Base-by-base conservation (phyloP, 1,284 basidiomycete genomes). In the Trametes polyzona region DNA sequence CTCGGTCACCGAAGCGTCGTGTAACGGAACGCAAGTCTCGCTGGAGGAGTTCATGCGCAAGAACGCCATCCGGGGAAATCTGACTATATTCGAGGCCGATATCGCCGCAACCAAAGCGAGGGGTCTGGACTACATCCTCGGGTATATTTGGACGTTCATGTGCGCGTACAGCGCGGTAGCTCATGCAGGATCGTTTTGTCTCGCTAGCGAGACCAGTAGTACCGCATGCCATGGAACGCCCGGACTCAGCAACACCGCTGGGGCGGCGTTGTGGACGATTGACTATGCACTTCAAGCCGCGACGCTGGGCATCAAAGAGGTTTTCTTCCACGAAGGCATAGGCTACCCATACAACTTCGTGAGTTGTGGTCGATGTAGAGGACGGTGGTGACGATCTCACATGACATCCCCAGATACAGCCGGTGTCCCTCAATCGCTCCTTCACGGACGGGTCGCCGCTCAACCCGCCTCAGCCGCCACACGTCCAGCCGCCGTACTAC, bases 221-320 rank as follows among this genome's bases (percentile, higher is more conserved):
- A 66, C 69, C 42, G 72, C 73, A 1, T 76, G 76, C 62, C 78
- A 76, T 75, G 88, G 88, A 54, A 81, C 84, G 9, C 84, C 87
- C 27, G 83, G 82, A 3, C 82, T 88, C 16, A 86, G 84, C 68
- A 86, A 90, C 65, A 82, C 83, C 1, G 88, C 83, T 10, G 88
- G 87, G 32, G 84, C 86, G 2, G 83, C 86, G 16, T 71, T 91
- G 23, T 90, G 88, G 88, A 76, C 78, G 1, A 72, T 88, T 55
- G 87, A 90, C 67, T 88, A 89, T 66, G 74, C 79, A 0, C 71
- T 91, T 6, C 85, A 74, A 54, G 73, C 75, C 1, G 73, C 76
- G 1, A 66, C 70, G 16, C 61, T 77, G 1, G 76, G 76, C 3
- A 71, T 78, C 35, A 52, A 59, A 7, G 67, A 74, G 40, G 44